Base-by-base conservation (phyloP, 257 asterid species). In the Salvia miltiorrhiza region DNA sequence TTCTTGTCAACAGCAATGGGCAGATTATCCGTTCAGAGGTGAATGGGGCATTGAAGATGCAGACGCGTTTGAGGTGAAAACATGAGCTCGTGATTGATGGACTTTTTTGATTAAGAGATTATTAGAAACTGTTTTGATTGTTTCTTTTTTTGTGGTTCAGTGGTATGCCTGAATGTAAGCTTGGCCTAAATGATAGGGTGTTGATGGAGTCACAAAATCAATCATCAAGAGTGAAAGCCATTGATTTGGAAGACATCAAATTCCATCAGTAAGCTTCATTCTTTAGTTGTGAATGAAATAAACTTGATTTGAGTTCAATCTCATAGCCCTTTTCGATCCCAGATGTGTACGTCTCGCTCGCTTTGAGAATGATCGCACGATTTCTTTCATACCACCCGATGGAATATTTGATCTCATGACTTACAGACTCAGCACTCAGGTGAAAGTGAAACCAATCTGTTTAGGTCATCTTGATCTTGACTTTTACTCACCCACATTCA, bases 91-190 rank as follows among this genome's bases (percentile, higher is more conserved):
- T 30, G 4, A 30, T 30, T 9, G 6, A 28, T 41, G 14, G 48
- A 13, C 12, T 41, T 13, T n/a, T n/a, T n/a, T n/a, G 3, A 32
- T 45, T 26, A 21, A 43, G 30, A 23, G 28, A 30, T 72, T 47
- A 75, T 20, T 54, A 32, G 64, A 73, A 26, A 32, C 10, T 65
- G 48, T 32, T 75, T 49, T 52, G 61, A 9, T 57, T 16, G 32
- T 23, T 12, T 54, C 0, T 26, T 0, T 2, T 39, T 23, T 12
- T 23, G 1, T 63, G 68, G 0, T 78, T 78, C 77, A 95, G 99
- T 83, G 99, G 98, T 47, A 95, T 95, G 99, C 99, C 99, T 33
- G 99, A 92, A 85, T 95, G 99, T 80, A 95, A 95, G 90, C 97
- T 95, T 80, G 99, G 99, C 77, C 87, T 95, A 65, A 95, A 95